Evolutionary conservation across 331 rosid genomes (phyloP).

Genomic region (Phaseolus coccineus): DNA sequence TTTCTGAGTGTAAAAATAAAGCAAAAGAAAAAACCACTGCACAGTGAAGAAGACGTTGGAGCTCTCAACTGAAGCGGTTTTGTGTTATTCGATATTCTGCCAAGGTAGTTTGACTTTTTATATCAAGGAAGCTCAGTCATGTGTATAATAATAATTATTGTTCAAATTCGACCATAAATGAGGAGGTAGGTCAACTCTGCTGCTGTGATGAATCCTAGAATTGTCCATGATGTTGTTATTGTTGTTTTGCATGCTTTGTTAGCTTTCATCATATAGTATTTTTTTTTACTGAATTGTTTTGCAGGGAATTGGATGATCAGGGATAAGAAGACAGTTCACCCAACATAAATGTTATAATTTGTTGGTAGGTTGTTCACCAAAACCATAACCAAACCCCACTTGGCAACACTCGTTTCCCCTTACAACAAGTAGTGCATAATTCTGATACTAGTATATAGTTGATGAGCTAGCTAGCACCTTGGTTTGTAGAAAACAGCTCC

Average conservation of each 20-base stretch:
- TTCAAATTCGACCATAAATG: conserved; percentile 48
- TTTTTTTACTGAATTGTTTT: background rate
- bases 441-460: background rate
- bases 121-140: conserved; percentile 11
- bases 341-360: conserved; percentile 54
- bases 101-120: conserved; percentile 47
- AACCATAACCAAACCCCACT: conserved; percentile 65
- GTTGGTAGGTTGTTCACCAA: conserved; percentile 72
- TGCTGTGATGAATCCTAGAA: conserved; percentile 55
- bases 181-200: conserved; percentile 56
- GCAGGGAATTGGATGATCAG: conserved; percentile 43
- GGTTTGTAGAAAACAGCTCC: background rate
- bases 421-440: background rate
- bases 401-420: conserved; percentile 45
- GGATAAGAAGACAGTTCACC: conserved; percentile 51
- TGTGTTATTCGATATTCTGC: background rate
- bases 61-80: background rate
- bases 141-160: background rate
- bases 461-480: conserved; percentile 30
- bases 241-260: conserved; percentile 15
- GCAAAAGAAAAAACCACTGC: background rate
- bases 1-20: background rate
- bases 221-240: conserved; percentile 15
- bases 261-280: background rate
- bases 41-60: conserved; percentile 16